These are phyloP conservation scores for Speleostelium caveatum DNA, from an alignment of 78 protist genomes.

Conservation along the genomic window DNA sequence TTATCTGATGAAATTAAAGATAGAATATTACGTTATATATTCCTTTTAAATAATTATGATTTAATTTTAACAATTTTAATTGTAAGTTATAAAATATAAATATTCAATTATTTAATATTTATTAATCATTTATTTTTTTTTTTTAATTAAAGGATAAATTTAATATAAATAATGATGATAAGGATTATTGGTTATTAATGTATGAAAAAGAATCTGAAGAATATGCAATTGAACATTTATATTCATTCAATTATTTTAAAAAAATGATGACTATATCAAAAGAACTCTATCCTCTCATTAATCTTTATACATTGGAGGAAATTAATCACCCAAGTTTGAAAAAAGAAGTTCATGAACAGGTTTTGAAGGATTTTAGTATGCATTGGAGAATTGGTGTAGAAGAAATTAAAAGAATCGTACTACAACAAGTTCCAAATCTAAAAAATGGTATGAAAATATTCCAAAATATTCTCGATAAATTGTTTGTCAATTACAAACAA, in stretches of 20 bases:
- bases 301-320: conserved; percentile 39
- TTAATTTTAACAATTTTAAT: conserved; percentile 46
- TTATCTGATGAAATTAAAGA: conserved; percentile 35
- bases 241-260: conserved; percentile 15
- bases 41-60: conserved; percentile 52
- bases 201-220: conserved; percentile 53
- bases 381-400: conserved; percentile 70
- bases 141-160: conserved; percentile 2
- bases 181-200: conserved; percentile 12
- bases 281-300: conserved; percentile 46
- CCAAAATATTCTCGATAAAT: conserved; percentile 52
- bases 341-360: conserved; percentile 21
- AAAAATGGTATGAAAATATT: conserved; percentile 61
- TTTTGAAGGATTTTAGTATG: conserved; percentile 25
- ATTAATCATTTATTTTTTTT: too few relatives aligned
- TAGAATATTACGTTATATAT: not conserved
- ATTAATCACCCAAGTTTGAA: conserved; percentile 40
- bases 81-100: too few relatives aligned
- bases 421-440: conserved; percentile 50
- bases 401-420: conserved; percentile 55
- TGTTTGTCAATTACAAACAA: conserved; percentile 33
- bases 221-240: conserved; percentile 39
- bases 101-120: too few relatives aligned
- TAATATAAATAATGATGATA: conserved; percentile 18
- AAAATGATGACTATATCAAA: conserved; percentile 1